Evolutionary conservation across 2,329 filamentous ascomycete genomes (phyloP).

Genomic region (Diaporthe citri): DNA sequence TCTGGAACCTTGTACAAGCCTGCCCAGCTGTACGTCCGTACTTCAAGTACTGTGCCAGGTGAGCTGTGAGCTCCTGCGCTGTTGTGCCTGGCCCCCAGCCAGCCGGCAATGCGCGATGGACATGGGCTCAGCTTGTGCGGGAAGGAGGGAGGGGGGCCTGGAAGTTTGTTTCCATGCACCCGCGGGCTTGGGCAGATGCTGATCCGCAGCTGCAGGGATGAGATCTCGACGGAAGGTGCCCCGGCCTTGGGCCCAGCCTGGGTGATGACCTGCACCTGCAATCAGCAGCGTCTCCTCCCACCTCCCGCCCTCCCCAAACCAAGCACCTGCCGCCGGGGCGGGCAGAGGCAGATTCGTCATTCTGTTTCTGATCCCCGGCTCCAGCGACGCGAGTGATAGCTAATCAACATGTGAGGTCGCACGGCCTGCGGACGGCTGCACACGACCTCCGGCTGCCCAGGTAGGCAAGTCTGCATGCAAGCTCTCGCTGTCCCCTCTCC

Average conservation of each 20-base stretch:
- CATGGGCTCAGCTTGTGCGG: background rate
- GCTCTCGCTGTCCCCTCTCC: background rate
- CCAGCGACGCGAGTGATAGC: background rate
- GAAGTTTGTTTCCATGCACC: constrained; percentile 30
- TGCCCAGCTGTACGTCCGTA: background rate
- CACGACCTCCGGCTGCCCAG: constrained; percentile 12
- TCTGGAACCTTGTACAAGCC: background rate
- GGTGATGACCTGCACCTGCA: constrained; percentile 9
- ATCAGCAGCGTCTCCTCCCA: background rate
- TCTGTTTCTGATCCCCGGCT: constrained; percentile 15
- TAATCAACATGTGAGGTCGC: constrained; percentile 8
- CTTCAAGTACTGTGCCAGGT: background rate
- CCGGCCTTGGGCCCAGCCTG: constrained; percentile 11
- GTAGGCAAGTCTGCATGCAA: background rate
- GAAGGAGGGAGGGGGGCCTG: constrained; percentile 10
- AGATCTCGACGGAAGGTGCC: constrained; percentile 16
- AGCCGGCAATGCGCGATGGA: constrained; percentile 6
- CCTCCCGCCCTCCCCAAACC: background rate
- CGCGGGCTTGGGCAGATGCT: constrained; percentile 30
- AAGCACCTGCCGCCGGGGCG: background rate
- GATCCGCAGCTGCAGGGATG: constrained; percentile 33
- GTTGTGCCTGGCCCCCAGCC: background rate
- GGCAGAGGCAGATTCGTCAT: constrained; percentile 11
- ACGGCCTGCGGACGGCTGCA: background rate
- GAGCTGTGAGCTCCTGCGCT: background rate